Conservation (phyloP, 495 filamentous ascomycete species). For the Aspergillus leporis region DNA sequence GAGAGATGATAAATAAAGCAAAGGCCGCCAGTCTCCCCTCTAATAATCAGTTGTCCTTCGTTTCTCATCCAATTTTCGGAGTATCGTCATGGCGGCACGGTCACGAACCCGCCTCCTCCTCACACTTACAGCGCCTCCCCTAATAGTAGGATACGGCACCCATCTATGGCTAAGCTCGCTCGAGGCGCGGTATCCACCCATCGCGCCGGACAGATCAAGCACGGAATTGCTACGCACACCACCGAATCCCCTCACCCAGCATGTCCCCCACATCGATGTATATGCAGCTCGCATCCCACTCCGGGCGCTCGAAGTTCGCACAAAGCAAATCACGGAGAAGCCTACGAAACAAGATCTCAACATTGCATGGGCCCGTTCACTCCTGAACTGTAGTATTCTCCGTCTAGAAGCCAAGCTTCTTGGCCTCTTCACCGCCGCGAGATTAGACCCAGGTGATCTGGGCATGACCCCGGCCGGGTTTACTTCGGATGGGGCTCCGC, state of each 20-base stretch:
- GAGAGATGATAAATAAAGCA: too few relatives aligned
- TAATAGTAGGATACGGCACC: constrained; percentile 21
- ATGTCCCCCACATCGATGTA: constrained; percentile 33
- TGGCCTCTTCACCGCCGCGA: constrained; percentile 17
- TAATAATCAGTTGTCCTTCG: too few relatives aligned
- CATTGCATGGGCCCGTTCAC: constrained; percentile 28
- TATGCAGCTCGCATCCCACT: constrained; percentile 32
- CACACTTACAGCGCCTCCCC: constrained; percentile 19
- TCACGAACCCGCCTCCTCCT: constrained; percentile 15
- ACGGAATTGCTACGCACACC: constrained; percentile 24
- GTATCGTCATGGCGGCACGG: constrained; percentile 19
- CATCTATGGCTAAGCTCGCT: constrained; percentile 29
- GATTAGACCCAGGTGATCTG: constrained; percentile 24
- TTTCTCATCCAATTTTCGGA: background rate
- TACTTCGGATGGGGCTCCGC: constrained; percentile 10
- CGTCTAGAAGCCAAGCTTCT: constrained; percentile 24
- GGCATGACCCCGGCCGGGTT: constrained; percentile 20
- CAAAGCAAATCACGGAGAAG: background rate
- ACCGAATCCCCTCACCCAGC: constrained; percentile 18
- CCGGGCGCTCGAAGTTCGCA: constrained; percentile 11
- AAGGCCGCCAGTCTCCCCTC: too few relatives aligned
- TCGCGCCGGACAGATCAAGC: constrained; percentile 14
- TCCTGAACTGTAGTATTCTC: constrained; percentile 25
- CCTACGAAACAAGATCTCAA: constrained; percentile 19
- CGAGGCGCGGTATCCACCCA: constrained; percentile 33